A percentile compares a stretch with the other conserved stretches of the same genome.
These are phyloP conservation scores for Stagonosporopsis tanaceti DNA, from an alignment of 2,329 filamentous ascomycete species.

Conservation along the genomic window DNA sequence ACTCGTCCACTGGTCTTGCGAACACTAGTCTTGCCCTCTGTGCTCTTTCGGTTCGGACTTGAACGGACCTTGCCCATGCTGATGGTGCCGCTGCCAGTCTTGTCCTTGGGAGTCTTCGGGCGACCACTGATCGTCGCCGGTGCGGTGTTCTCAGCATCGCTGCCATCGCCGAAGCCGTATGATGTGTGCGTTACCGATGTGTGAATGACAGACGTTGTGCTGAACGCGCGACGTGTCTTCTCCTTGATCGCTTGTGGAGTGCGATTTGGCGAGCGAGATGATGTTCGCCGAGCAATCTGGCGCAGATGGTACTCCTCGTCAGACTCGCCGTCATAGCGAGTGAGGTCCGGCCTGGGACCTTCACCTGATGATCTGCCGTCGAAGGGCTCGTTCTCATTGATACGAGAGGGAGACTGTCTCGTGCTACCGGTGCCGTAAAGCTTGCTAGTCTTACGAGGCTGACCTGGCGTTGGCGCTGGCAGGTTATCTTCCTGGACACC, in stretches of 20 bases:
- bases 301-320: slow-evolving; percentile 86
- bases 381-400: slow-evolving; percentile 60
- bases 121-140: slow-evolving; percentile 39
- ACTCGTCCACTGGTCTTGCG: slow-evolving; percentile 61
- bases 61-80: slow-evolving; percentile 56
- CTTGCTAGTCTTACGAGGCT: slow-evolving; percentile 87
- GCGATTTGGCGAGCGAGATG: slow-evolving; percentile 67
- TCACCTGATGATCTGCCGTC: slow-evolving; percentile 56
- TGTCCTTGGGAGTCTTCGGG: slow-evolving; percentile 56
- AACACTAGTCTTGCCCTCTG: slow-evolving; percentile 58
- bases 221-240: slow-evolving; percentile 74
- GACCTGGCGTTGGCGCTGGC: slow-evolving; percentile 92
- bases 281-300: slow-evolving; percentile 65
- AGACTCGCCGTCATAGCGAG: slow-evolving; percentile 69
- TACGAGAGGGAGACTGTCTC: slow-evolving; percentile 45
- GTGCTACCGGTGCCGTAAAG: slow-evolving; percentile 67
- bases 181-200: slow-evolving; percentile 47
- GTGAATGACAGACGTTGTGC: slow-evolving; percentile 69
- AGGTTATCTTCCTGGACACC: slow-evolving; percentile 87
- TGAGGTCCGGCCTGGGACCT: slow-evolving; percentile 66
- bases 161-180: slow-evolving; percentile 51
- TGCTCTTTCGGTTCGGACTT: slow-evolving; percentile 55
- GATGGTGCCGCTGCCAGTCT: slow-evolving; percentile 51
- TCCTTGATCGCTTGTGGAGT: slow-evolving; percentile 65
- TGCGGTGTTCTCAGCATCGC: slow-evolving; percentile 56